Base-by-base conservation (phyloP, 2,329 filamentous ascomycete species). In the Fusarium sambucinum region DNA sequence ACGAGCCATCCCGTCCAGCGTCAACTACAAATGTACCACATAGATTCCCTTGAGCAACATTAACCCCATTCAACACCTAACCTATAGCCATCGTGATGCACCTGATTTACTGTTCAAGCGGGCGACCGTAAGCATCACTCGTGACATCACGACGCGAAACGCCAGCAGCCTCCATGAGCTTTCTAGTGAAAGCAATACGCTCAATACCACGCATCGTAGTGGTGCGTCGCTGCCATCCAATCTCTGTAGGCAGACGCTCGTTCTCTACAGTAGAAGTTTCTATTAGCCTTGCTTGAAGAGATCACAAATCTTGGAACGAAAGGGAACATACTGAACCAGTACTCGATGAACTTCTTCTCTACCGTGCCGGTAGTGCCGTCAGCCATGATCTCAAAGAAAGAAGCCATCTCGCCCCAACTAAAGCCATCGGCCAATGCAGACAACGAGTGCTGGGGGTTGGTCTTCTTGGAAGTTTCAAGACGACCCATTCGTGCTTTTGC, bases 311-410 rank as follows among this genome's bases (percentile, higher is more conserved):
- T 0, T 2, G 5, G 5, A 11, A 0, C 3, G 1, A 4, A 14
- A 16, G 3, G 16, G 3, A 16, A 46, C 56, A 10, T 50, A 59
- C 57, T 59, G 13, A 59, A n/a, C 57, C 57, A 59, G n/a, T 59
- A 59, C 19, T 59, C 57, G 0, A 59, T 59, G 17, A 41, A 59
- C 23, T 59, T 50, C 42, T 59, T 59, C 35, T 59, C 42, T 33
- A 50, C 57, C 23, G 57, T 59, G 42, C 54, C 54, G 11, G 57
- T 59, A 23, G 42, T 59, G 1, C 57, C 57, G 5, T 59, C 57
- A 21, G 57, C 57, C 57, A 59, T 59, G 29, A 59, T 59, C 35
- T 59, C 57, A 17, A 59, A 59, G 16, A 59, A 59, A 8, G 57
- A 59, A 5, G 57, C 57, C 57, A 59, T 59, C 21, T 59, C 57